phyloP scores from a whole-genome alignment of 2,329 filamentous ascomycete species.

The Diaporthe citriasiana region DNA sequence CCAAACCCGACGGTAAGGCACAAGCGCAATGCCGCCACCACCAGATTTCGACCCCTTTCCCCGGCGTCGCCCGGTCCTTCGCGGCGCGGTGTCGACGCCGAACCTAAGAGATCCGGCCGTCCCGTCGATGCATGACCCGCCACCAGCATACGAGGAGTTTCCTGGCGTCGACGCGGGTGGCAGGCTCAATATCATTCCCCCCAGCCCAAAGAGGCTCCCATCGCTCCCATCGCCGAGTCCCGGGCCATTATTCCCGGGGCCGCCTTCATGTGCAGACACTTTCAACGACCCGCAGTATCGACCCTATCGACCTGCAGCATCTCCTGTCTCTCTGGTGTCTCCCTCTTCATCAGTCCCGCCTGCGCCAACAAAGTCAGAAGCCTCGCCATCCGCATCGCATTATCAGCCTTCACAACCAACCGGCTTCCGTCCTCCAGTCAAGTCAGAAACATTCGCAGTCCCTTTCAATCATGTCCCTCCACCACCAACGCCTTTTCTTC shows the following conservation, averaged over 20 bases:
- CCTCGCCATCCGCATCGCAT: background rate
- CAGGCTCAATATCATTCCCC: constrained; percentile 10
- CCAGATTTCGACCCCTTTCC: constrained; percentile 5
- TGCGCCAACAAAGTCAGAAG: background rate
- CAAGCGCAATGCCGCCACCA: constrained; percentile 7
- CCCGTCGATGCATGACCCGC: background rate
- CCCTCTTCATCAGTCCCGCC: background rate
- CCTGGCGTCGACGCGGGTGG: constrained; percentile 9
- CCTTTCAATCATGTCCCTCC: constrained; percentile 4
- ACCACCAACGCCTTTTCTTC: background rate
- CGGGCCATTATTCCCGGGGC: background rate
- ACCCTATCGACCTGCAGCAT: constrained; percentile 9
- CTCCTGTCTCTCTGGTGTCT: background rate
- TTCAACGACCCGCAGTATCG: constrained; percentile 8
- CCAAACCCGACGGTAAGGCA: background rate
- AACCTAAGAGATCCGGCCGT: constrained; percentile 1
- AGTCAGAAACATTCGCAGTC: constrained; percentile 4
- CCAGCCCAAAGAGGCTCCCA: constrained; percentile 8
- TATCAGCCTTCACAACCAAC: constrained; percentile 11
- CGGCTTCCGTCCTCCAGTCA: constrained; percentile 1
- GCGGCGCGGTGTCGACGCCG: constrained; percentile 4
- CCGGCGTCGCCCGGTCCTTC: constrained; percentile 14
- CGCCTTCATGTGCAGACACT: constrained; percentile 14
- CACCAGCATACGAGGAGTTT: constrained; percentile 22
- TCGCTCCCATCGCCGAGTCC: background rate